A percentile compares a stretch with the other conserved stretches of the same genome.
phyloP scores from a whole-genome alignment of 768 basidiomycete species.

The Suillus paluster region DNA sequence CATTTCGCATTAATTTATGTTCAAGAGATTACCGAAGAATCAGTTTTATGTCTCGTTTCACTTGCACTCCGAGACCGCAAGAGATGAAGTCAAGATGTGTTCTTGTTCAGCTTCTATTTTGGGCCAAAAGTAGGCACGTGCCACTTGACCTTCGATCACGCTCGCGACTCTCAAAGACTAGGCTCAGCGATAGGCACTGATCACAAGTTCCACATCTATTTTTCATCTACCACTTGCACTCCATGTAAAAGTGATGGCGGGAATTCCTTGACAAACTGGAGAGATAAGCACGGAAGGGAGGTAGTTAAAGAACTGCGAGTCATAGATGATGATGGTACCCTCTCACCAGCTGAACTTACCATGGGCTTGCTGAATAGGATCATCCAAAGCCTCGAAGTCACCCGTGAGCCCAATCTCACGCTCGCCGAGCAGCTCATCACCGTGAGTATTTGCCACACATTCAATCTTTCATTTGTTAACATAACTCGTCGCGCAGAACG shows the following conservation, averaged over 20 bases:
- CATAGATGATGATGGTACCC: no score
- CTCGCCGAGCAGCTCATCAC: slow-evolving; percentile 48
- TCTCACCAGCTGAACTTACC: neutral
- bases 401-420: slow-evolving; percentile 55
- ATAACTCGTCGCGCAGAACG: slow-evolving; percentile 49
- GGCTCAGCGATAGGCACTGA: neutral
- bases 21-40: no score
- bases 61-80: no score
- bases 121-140: no score
- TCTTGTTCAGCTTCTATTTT: no score
- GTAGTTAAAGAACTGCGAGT: neutral
- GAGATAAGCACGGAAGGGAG: neutral
- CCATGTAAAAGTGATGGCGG: no score
- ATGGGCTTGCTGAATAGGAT: slow-evolving; percentile 33
- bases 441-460: slow-evolving; percentile 2
- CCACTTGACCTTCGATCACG: no score
- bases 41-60: no score
- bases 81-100: no score
- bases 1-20: no score
- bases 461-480: slow-evolving; percentile 1
- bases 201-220: neutral
- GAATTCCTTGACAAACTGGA: neutral
- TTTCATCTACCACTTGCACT: no score
- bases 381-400: slow-evolving; percentile 49
- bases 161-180: no score